phyloP scores from a whole-genome alignment of 164 flowering plant genomes.

The Piper betle region DNA sequence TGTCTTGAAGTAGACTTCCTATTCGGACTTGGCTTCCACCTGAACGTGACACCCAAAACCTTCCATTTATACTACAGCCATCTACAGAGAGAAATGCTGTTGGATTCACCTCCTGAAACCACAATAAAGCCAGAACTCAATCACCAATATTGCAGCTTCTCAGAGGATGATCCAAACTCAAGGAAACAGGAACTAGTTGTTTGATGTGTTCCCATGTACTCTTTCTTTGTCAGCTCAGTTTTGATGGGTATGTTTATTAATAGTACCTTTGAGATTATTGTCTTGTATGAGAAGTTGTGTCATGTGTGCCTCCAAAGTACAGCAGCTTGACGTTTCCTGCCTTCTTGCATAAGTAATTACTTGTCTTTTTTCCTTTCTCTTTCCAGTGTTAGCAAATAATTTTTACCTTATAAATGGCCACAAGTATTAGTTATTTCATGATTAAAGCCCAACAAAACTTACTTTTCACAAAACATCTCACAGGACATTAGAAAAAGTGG shows the following conservation, averaged over 20 bases:
- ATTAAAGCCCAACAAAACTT: not conserved
- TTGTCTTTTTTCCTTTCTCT: not conserved
- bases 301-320: conserved; percentile 1
- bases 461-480: not conserved
- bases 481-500: not conserved
- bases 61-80: conserved; percentile 57
- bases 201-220: conserved; percentile 10
- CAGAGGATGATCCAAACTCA: conserved; percentile 52
- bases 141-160: conserved; percentile 38
- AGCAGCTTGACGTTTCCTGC: conserved; percentile 5
- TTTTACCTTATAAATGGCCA: too few relatives aligned
- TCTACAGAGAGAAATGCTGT: conserved; percentile 46
- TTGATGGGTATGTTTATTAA: conserved; percentile 10
- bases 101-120: conserved; percentile 18
- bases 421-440: too few relatives aligned
- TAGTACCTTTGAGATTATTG: not conserved
- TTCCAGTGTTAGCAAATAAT: too few relatives aligned
- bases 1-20: conserved; percentile 80
- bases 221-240: not conserved
- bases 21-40: conserved; percentile 66
- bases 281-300: conserved; percentile 17
- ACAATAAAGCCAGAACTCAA: conserved; percentile 31
- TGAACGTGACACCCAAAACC: conserved; percentile 78
- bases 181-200: conserved; percentile 61
- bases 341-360: not conserved